Evolutionary conservation across 805 yeast species (phyloP).

Genomic region (Candida maris): DNA sequence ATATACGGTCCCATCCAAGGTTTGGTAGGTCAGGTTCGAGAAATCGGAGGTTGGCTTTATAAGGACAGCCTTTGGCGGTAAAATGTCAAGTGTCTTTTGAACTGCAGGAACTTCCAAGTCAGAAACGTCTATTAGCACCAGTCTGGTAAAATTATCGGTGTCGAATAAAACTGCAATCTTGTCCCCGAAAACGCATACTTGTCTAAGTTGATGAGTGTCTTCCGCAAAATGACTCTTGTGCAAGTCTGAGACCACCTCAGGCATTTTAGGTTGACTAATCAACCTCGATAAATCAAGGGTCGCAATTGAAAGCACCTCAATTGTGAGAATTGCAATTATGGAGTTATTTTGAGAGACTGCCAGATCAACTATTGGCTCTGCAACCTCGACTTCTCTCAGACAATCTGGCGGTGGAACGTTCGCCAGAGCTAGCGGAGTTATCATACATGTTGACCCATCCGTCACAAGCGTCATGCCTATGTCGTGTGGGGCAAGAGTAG

Average conservation of each 20-base stretch:
- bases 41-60: conserved; percentile 54
- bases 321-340: conserved; percentile 53
- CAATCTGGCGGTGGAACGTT: conserved; percentile 95
- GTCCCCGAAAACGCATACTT: conserved; percentile 55
- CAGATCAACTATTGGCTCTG: conserved; percentile 54
- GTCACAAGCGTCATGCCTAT: conserved; percentile 75
- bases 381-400: conserved; percentile 58
- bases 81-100: conserved; percentile 39
- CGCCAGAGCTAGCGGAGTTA: conserved; percentile 81
- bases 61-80: conserved; percentile 49
- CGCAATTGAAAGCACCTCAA: conserved; percentile 44
- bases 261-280: conserved; percentile 43
- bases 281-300: conserved; percentile 41
- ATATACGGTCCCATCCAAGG: conserved; percentile 58
- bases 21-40: conserved; percentile 50
- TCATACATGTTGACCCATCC: conserved; percentile 66
- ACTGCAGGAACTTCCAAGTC: conserved; percentile 41
- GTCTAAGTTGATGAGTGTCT: conserved; percentile 52
- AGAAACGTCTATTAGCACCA: conserved; percentile 47
- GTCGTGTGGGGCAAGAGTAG: conserved; percentile 64
- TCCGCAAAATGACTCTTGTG: conserved; percentile 35
- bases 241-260: conserved; percentile 36
- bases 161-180: conserved; percentile 58
- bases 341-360: conserved; percentile 63
- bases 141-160: conserved; percentile 44